Conservation (phyloP, 2,329 filamentous ascomycete genomes). For the Penicillium sp. region DNA sequence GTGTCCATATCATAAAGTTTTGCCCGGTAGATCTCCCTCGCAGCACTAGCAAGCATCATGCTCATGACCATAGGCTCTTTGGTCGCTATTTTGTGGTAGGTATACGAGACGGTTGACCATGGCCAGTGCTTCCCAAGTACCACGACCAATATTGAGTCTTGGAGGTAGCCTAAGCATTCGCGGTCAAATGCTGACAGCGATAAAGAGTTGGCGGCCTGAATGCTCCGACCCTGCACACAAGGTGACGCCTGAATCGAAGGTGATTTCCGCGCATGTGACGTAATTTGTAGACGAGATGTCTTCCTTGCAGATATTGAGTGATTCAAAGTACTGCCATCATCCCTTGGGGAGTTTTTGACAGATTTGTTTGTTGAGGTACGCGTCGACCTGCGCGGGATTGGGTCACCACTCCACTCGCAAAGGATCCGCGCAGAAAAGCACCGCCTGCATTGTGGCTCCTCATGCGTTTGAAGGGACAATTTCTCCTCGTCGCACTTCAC, state of each 20-base stretch:
- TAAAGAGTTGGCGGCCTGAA: conserved; percentile 28
- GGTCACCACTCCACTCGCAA: conserved; percentile 30
- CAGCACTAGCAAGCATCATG: conserved; percentile 30
- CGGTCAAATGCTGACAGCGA: conserved; percentile 24
- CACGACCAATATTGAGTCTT: conserved; percentile 28
- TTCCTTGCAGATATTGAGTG: background rate
- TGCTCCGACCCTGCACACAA: background rate
- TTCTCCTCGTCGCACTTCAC: conserved; percentile 35
- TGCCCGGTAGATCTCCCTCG: conserved; percentile 25
- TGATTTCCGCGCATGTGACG: background rate
- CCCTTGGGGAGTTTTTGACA: background rate
- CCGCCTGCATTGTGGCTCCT: conserved; percentile 28
- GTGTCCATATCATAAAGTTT: conserved; percentile 19
- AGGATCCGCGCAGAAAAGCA: conserved; percentile 24
- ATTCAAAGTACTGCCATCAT: background rate
- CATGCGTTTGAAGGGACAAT: conserved; percentile 12
- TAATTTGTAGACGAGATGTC: background rate
- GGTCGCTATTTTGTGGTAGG: conserved; percentile 28
- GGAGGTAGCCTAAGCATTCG: conserved; percentile 25
- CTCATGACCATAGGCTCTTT: conserved; percentile 33
- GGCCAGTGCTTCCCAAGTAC: conserved; percentile 32
- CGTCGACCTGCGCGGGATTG: conserved; percentile 20
- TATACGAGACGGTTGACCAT: conserved; percentile 29
- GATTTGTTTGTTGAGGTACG: background rate
- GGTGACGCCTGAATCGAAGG: conserved; percentile 9